Evolutionary conservation across 768 basidiomycete genomes (phyloP).

Genomic region (Hydnum rufescens): DNA sequence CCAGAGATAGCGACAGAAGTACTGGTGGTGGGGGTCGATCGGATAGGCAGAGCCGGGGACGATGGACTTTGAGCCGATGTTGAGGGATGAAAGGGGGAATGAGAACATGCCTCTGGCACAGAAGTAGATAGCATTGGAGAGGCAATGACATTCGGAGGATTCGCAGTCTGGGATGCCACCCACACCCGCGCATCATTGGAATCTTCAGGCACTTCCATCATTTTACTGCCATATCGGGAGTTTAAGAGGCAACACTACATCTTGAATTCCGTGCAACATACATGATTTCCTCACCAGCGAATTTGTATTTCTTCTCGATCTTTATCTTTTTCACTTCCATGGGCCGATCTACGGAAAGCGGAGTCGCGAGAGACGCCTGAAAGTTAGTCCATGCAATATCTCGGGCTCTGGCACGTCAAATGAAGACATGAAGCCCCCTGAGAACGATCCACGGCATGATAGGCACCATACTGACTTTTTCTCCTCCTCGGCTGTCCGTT

Average conservation of each 20-base stretch:
- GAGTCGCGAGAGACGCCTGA: neutral
- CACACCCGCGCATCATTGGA: conserved; percentile 61
- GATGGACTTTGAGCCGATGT: conserved; percentile 5
- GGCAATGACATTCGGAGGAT: neutral
- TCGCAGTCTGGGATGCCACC: conserved; percentile 17
- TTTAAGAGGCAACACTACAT: neutral
- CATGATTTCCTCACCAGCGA: conserved; percentile 60
- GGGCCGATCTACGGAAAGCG: neutral
- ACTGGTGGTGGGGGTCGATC: conserved; percentile 5
- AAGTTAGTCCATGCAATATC: neutral
- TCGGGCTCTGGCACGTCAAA: neutral
- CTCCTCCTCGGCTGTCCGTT: neutral
- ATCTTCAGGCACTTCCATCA: conserved; percentile 49
- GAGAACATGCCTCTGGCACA: neutral
- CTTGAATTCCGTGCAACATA: conserved; percentile 21
- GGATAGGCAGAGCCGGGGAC: conserved; percentile 9
- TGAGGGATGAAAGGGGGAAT: neutral
- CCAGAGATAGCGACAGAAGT: neutral
- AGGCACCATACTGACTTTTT: neutral
- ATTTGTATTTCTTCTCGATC: conserved; percentile 47
- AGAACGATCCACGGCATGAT: too few relatives aligned
- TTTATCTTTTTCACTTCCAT: conserved; percentile 28
- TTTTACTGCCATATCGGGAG: conserved; percentile 31
- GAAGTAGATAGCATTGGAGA: neutral
- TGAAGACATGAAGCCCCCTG: neutral